A percentile compares a stretch with the other conserved stretches of the same genome.
Conservation (phyloP, 2,329 filamentous ascomycete species). For the Talaromyces verruculosus region DNA sequence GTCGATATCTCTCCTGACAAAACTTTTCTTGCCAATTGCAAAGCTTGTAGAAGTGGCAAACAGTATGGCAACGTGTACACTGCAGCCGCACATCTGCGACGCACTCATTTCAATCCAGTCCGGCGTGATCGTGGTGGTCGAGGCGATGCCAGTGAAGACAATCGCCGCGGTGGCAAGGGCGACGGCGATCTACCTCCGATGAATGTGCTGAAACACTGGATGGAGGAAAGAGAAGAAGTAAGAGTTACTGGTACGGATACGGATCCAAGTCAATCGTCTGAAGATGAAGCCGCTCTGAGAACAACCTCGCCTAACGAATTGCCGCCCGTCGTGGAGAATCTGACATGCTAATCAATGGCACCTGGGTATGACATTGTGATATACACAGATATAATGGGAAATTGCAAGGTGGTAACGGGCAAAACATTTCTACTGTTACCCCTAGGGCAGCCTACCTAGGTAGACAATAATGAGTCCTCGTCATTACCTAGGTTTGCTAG, state of each 20-base stretch:
- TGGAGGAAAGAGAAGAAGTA: slow-evolving; percentile 57
- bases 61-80: slow-evolving; percentile 92
- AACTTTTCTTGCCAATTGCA: slow-evolving; percentile 75
- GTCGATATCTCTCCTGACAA: slow-evolving; percentile 58
- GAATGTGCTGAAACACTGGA: slow-evolving; percentile 61
- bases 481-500: not conserved
- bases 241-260: not conserved
- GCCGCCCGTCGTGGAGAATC: not conserved
- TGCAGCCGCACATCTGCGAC: slow-evolving; percentile 82
- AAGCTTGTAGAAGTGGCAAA: slow-evolving; percentile 74
- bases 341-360: not conserved
- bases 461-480: not conserved
- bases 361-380: not conserved
- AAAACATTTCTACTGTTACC: no score
- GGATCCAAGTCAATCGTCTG: not conserved
- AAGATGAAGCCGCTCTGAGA: not conserved
- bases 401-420: not conserved
- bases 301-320: not conserved
- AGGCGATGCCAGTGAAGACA: slow-evolving; percentile 48
- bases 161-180: slow-evolving; percentile 58
- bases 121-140: slow-evolving; percentile 52
- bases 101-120: slow-evolving; percentile 80
- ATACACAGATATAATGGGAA: not conserved
- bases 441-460: no score
- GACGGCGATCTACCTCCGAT: slow-evolving; percentile 62